Evolutionary conservation across 176 grass and related monocot species (phyloP).

Genomic region (Bromus sterilis): DNA sequence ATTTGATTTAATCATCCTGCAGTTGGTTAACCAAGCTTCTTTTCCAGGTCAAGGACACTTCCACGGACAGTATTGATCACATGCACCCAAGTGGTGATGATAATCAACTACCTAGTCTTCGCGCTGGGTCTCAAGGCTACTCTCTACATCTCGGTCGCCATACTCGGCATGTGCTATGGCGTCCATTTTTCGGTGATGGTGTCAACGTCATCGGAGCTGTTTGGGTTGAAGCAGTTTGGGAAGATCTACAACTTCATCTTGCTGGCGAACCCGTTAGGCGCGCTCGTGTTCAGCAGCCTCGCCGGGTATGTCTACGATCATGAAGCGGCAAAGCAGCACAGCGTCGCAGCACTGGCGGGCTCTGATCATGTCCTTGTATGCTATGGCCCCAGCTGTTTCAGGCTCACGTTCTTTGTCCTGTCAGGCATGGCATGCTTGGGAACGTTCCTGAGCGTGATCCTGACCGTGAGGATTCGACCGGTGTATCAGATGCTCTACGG

Average conservation of each 20-base stretch:
- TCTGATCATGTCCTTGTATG: conserved; percentile 40
- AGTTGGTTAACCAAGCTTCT: conserved; percentile 1
- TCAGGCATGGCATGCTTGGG: conserved; percentile 54
- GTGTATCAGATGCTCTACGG: conserved; percentile 94
- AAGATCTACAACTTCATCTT: conserved; percentile 77
- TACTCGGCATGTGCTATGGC: conserved; percentile 73
- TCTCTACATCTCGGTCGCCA: conserved; percentile 43
- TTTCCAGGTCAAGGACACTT: conserved; percentile 70
- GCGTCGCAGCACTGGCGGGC: neutral
- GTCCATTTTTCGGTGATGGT: conserved; percentile 73
- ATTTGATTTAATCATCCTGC: neutral
- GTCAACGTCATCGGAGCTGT: conserved; percentile 81
- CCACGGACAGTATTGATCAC: conserved; percentile 65
- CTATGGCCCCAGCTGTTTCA: conserved; percentile 78
- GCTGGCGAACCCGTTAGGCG: conserved; percentile 65
- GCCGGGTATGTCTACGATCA: conserved; percentile 74
- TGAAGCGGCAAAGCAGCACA: conserved; percentile 67
- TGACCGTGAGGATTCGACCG: conserved; percentile 57
- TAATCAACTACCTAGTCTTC: conserved; percentile 70
- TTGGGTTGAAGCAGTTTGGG: conserved; percentile 86
- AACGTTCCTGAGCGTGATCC: conserved; percentile 59
- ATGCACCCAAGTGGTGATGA: conserved; percentile 73
- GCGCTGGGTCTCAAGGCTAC: conserved; percentile 36
- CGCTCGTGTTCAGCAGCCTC: conserved; percentile 64
- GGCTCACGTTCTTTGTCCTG: conserved; percentile 73